A percentile compares a stretch with the other conserved stretches of the same genome.
Conservation (phyloP, 352 stramenopile genomes). For the Globisporangium spiculum region DNA sequence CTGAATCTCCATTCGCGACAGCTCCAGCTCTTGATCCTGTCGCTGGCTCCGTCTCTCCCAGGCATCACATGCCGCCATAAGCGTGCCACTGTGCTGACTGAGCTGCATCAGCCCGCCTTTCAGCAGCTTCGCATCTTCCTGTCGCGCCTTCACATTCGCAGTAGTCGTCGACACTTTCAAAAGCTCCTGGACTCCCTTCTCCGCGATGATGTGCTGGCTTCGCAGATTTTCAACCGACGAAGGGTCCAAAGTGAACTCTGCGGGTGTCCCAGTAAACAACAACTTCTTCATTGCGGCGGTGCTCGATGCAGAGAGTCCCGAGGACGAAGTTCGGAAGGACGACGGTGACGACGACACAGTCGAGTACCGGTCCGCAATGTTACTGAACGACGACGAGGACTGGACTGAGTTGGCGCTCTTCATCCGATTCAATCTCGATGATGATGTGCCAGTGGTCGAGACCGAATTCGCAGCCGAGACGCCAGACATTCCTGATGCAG, state of each 20-base stretch:
- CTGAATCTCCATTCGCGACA: constrained; percentile 43
- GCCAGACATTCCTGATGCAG: constrained; percentile 15
- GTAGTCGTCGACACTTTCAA: constrained; percentile 43
- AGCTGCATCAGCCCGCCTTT: constrained; percentile 43
- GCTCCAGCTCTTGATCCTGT: constrained; percentile 42
- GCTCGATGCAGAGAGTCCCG: constrained; percentile 26
- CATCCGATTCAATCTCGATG: constrained; percentile 6
- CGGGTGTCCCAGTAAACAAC: constrained; percentile 30
- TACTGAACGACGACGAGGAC: constrained; percentile 18
- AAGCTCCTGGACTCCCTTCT: constrained; percentile 61
- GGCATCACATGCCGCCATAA: constrained; percentile 50
- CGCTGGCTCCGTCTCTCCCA: constrained; percentile 42
- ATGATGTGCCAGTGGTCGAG: constrained; percentile 13
- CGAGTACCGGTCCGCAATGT: constrained; percentile 20
- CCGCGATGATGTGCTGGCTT: constrained; percentile 60
- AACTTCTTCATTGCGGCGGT: constrained; percentile 35
- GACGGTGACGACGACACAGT: constrained; percentile 24
- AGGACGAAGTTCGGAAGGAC: constrained; percentile 15
- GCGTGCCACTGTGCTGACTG: constrained; percentile 35
- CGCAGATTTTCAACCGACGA: constrained; percentile 54
- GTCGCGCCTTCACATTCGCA: constrained; percentile 35
- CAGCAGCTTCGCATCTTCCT: constrained; percentile 56
- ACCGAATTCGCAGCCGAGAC: constrained; percentile 15
- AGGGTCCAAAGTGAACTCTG: constrained; percentile 45
- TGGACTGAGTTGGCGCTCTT: constrained; percentile 5